These are phyloP conservation scores for Debaryomycetaceae sp. DNA, from an alignment of 1,139 yeast genomes.

Conservation along the genomic window DNA sequence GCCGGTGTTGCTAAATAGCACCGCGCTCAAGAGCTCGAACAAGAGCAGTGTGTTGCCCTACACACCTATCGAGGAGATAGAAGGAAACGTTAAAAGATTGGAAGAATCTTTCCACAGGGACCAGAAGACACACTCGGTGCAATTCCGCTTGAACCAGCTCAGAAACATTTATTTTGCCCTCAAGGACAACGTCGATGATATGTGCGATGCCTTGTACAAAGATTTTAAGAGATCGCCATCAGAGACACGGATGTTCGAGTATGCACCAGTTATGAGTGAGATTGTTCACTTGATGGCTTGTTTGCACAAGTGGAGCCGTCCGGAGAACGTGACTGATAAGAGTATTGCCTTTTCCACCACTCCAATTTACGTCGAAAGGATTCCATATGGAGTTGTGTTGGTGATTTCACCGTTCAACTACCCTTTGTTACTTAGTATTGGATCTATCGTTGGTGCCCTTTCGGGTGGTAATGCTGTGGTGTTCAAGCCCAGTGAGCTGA, in stretches of 20 bases:
- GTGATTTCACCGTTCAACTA: constrained; percentile 85
- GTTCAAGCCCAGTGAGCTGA: constrained; percentile 74
- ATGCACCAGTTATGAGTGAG: constrained; percentile 51
- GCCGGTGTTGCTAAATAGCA: no score
- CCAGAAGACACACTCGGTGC: constrained; percentile 53
- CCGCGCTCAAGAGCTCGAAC: background rate
- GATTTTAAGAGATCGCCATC: constrained; percentile 65
- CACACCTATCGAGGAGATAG: constrained; percentile 52
- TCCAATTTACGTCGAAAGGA: constrained; percentile 53
- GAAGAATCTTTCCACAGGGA: constrained; percentile 39
- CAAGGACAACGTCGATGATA: constrained; percentile 52
- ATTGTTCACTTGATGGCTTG: constrained; percentile 56
- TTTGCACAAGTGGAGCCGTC: constrained; percentile 61
- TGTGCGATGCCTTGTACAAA: constrained; percentile 55
- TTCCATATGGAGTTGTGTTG: constrained; percentile 75
- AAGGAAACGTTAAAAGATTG: constrained; percentile 41
- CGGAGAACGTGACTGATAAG: constrained; percentile 41
- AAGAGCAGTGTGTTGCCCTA: constrained; percentile 21
- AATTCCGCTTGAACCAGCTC: constrained; percentile 58
- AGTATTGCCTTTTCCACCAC: constrained; percentile 47
- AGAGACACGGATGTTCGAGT: constrained; percentile 64
- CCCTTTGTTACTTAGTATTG: constrained; percentile 64
- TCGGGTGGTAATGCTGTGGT: constrained; percentile 87
- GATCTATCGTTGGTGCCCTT: constrained; percentile 75
- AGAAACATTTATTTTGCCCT: constrained; percentile 67